These are phyloP conservation scores for Nephelium lappaceum DNA, from an alignment of 345 rosid species.

Conservation along the genomic window DNA sequence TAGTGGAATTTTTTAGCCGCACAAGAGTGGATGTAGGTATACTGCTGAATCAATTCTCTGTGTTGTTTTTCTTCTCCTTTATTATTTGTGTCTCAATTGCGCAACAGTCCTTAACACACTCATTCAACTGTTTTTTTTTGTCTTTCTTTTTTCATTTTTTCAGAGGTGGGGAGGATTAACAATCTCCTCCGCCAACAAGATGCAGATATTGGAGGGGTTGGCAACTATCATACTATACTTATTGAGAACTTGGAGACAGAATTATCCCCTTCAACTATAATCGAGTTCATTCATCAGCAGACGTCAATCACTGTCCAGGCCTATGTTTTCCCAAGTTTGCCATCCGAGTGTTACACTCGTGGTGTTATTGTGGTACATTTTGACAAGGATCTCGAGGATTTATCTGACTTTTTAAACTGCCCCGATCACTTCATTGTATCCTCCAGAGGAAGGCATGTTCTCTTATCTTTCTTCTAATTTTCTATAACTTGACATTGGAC, in stretches of 20 bases:
- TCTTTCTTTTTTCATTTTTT: not conserved
- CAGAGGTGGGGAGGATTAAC: constrained; percentile 2
- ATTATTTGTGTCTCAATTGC: not conserved
- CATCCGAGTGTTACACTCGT: constrained; percentile 31
- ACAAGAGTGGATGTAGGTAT: too few relatives aligned
- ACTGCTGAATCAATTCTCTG: too few relatives aligned
- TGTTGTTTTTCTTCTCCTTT: too few relatives aligned
- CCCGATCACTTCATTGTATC: constrained; percentile 43
- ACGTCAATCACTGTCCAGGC: constrained; percentile 32
- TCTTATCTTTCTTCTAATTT: not conserved
- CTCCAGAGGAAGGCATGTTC: constrained; percentile 39
- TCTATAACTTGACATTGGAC: too few relatives aligned
- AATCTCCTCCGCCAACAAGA: constrained; percentile 23
- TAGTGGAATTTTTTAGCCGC: too few relatives aligned
- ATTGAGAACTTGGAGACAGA: constrained; percentile 49
- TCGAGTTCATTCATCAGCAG: constrained; percentile 37
- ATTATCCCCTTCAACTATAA: constrained; percentile 36
- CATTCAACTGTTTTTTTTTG: not conserved
- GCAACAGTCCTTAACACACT: too few relatives aligned
- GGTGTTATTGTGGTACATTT: constrained; percentile 36
- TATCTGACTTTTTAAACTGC: constrained; percentile 35
- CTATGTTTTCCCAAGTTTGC: constrained; percentile 38
- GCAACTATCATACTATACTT: constrained; percentile 14
- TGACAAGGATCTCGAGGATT: constrained; percentile 22
- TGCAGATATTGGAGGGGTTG: constrained; percentile 39